phyloP scores from a whole-genome alignment of 2,329 filamentous ascomycete genomes.

The Fusarium odoratissimum region DNA sequence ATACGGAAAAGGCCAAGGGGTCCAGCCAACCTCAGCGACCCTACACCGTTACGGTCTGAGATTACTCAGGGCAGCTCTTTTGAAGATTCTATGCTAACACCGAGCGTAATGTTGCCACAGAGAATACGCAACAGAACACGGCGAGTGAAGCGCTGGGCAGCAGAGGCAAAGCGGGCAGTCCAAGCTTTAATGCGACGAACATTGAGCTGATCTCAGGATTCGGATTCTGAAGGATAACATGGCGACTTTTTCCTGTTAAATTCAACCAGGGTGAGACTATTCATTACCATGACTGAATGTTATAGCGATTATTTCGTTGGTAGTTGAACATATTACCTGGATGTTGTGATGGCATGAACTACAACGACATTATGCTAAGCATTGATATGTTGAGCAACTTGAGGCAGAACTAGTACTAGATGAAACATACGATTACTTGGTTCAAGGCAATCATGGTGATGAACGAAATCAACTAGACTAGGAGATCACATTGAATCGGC shows the following conservation, averaged over 20 bases:
- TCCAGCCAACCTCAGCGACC: constrained; percentile 5
- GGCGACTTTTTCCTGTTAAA: not conserved
- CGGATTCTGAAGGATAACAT: constrained; percentile 13
- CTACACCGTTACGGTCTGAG: constrained; percentile 3
- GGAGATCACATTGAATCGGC: not conserved
- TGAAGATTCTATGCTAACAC: constrained; percentile 6
- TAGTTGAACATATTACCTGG: not conserved
- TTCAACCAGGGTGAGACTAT: not conserved
- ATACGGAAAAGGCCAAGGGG: constrained; percentile 25
- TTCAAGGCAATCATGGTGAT: not conserved
- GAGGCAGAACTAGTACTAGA: constrained; percentile 1
- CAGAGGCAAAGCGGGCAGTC: constrained; percentile 48
- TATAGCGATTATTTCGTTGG: not conserved
- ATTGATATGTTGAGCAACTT: constrained; percentile 20
- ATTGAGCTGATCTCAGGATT: constrained; percentile 47
- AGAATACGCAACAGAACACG: constrained; percentile 37
- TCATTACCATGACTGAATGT: not conserved
- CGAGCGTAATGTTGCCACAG: constrained; percentile 1
- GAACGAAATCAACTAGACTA: not conserved
- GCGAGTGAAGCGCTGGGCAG: constrained; percentile 51
- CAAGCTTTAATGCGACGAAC: constrained; percentile 49
- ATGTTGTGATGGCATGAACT: not conserved
- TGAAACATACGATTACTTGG: not conserved
- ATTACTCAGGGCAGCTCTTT: constrained; percentile 7
- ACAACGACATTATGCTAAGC: constrained; percentile 3